phyloP scores from a whole-genome alignment of 23 red algal species.

The Rhodosorus marinus region DNA sequence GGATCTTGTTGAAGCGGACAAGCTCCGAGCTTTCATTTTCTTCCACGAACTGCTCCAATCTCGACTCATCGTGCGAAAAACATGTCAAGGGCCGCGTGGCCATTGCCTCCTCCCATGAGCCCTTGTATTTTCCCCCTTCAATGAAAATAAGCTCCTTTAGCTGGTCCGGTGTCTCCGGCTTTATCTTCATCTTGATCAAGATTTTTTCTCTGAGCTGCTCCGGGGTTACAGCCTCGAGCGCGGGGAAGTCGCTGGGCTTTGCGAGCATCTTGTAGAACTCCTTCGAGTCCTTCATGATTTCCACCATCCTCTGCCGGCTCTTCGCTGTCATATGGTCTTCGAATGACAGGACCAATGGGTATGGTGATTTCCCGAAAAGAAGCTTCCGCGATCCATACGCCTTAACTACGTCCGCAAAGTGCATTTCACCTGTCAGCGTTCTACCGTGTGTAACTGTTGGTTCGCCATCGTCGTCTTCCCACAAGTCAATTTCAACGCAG shows the following conservation, averaged over 20 bases:
- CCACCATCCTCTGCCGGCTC: slow-evolving; percentile 21
- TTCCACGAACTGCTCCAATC: slow-evolving; percentile 16
- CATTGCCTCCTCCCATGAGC: neutral
- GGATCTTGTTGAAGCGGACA: slow-evolving; percentile 12
- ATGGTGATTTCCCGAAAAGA: slow-evolving; percentile 3
- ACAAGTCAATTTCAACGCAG: slow-evolving; percentile 65
- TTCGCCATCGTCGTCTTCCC: slow-evolving; percentile 38
- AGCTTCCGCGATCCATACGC: slow-evolving; percentile 19
- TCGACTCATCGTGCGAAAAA: slow-evolving; percentile 31
- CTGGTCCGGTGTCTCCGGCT: neutral
- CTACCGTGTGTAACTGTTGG: slow-evolving; percentile 48
- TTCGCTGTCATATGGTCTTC: slow-evolving; percentile 28
- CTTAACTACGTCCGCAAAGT: slow-evolving; percentile 14
- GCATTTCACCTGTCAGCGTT: slow-evolving; percentile 19
- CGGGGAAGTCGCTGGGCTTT: neutral
- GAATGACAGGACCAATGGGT: slow-evolving; percentile 40
- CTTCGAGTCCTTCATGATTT: slow-evolving; percentile 3
- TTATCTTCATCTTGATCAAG: slow-evolving; percentile 40
- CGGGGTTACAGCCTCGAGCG: slow-evolving; percentile 11
- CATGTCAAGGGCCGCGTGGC: slow-evolving; percentile 1
- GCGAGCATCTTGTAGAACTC: slow-evolving; percentile 22
- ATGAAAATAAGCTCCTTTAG: neutral
- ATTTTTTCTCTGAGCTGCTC: slow-evolving; percentile 17
- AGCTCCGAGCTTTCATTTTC: slow-evolving; percentile 5
- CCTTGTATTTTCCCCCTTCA: neutral